Evolutionary conservation across 2,329 filamentous ascomycete species (phyloP), one percentile per base, ranked within the genome.

Genomic region (Zopfia rhizophila): DNA sequence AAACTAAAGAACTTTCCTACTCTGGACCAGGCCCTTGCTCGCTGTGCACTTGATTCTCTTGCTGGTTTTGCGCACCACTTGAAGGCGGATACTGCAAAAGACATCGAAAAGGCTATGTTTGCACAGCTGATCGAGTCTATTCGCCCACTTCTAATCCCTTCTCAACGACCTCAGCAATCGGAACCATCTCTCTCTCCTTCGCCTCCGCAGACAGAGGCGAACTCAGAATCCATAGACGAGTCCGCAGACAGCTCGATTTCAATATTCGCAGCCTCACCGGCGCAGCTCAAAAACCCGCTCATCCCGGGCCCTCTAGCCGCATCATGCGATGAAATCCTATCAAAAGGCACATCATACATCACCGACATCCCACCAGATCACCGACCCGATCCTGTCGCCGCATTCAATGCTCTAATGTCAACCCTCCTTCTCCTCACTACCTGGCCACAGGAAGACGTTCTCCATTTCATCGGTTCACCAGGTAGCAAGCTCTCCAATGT

Each of bases 331-430:
- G 16, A 33, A 8, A 40, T 58, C 18, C 36, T 48, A 16, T 56
- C 48, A 46, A 18, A 43, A 1, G 41, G 24, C 3, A n/a, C n/a
- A n/a, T n/a, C n/a, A n/a, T n/a, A n/a, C 5, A 37, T 59, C 24
- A 45, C 47, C 10, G 25, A 37, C 7, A 28, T 44, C 2, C 35
- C 56, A 3, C 36, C 46, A 10, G 29, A 41, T 5, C 32, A 42
- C 11, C 18, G 22, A 3, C 46, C 45, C 1, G 16, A 47, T 10
- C 46, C 48, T 5, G 1, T 46, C 1, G 36, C 30, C 18, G 45
- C 56, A 2, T 61, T 61, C 42, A 35, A 48, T 23, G 52, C 55
- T 7, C 37, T 60, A 4, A 55, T 59, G 49, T 46, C 46, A 7
- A 31, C 37, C 18, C 42, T 60, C 5, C 30, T 48, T 3, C 49